Evolutionary conservation across 805 yeast genomes (phyloP), one percentile per base, ranked within the genome.

Genomic region (Ogataea naganishii): DNA sequence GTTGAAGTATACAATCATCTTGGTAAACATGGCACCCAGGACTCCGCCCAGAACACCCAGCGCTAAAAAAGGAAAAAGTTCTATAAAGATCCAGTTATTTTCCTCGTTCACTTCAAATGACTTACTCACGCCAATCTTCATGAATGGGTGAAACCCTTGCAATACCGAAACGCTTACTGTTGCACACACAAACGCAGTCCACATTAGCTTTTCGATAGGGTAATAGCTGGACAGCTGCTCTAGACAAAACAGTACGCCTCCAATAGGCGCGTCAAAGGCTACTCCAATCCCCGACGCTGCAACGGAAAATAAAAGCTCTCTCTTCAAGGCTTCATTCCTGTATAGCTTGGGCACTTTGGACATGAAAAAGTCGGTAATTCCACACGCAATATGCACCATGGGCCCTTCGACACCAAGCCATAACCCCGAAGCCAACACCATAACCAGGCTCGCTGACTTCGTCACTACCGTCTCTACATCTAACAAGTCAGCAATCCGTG

Each of bases 341-440:
- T 41, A 30, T 8, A 38, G 26, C n/a, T 44, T 48, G 3, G 61
- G 52, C 30, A 60, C 49, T 3, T 43, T 30, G 13, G 51, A 43
- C 26, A 69, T 49, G 7, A 68, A 32, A 32, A 55, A 22, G 38
- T 55, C 51, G 40, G 76, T 55, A 44, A 75, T 58, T 38, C 82
- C 73, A 40, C 82, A 72, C 0, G 89, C 68, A 4, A 84, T 70
- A 51, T 85, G 94, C 16, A 82, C 88, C 32, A 85, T 51, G 1
- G 95, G 95, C 2, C 94, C 95, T 44, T 84, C 95, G 45, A 75
- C 76, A 6, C 95, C 95, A 6, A 80, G 64, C 83, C 89, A 80
- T 3, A 84, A 45, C 0, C 94, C 94, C 1, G 83, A 71, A 14
- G 86, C 75, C 4, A 80, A 77, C 11, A 79, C 77, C 27, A 81